Evolutionary conservation across 2,329 filamentous ascomycete species (phyloP).

Genomic region (Amesomyces nigricolor): DNA sequence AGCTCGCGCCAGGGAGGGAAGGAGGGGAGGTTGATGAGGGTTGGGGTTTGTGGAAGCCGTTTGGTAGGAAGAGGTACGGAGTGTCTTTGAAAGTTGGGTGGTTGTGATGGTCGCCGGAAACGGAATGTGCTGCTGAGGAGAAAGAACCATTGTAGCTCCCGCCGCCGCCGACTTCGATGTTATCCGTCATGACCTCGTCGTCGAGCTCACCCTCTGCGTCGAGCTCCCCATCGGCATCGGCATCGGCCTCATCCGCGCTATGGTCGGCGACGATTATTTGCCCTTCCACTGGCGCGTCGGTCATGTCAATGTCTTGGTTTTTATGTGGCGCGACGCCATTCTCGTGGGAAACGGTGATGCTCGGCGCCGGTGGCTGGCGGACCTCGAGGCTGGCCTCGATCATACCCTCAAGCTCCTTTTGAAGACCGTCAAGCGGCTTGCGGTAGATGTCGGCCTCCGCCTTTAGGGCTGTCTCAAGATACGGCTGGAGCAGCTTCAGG

Average conservation of each 20-base stretch:
- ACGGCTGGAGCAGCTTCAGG: conserved; percentile 72
- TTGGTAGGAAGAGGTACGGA: conserved; percentile 20
- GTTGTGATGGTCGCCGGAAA: conserved; percentile 20
- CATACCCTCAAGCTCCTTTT: conserved; percentile 68
- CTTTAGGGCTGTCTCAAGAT: conserved; percentile 67
- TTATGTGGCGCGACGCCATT: conserved; percentile 38
- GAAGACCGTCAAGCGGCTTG: conserved; percentile 62
- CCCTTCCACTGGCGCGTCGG: conserved; percentile 41
- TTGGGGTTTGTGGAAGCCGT: conserved; percentile 26
- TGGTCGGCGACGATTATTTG: conserved; percentile 43
- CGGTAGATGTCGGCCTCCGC: conserved; percentile 78
- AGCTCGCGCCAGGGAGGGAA: conserved; percentile 18
- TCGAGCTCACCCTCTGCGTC: conserved; percentile 15
- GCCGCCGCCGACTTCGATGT: conserved; percentile 38
- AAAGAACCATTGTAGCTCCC: conserved; percentile 8
- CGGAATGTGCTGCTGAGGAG: conserved; percentile 29
- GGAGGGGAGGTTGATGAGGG: conserved; percentile 24
- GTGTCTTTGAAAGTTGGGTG: not conserved
- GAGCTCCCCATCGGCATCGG: conserved; percentile 28
- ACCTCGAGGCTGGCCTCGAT: conserved; percentile 62
- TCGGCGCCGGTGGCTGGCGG: conserved; percentile 36
- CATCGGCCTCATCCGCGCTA: conserved; percentile 28
- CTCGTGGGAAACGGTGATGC: conserved; percentile 29
- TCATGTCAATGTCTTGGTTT: conserved; percentile 47
- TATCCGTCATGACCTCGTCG: conserved; percentile 29